phyloP scores from a whole-genome alignment of 768 basidiomycete species.

The Brasilioporus rufonigricans region DNA sequence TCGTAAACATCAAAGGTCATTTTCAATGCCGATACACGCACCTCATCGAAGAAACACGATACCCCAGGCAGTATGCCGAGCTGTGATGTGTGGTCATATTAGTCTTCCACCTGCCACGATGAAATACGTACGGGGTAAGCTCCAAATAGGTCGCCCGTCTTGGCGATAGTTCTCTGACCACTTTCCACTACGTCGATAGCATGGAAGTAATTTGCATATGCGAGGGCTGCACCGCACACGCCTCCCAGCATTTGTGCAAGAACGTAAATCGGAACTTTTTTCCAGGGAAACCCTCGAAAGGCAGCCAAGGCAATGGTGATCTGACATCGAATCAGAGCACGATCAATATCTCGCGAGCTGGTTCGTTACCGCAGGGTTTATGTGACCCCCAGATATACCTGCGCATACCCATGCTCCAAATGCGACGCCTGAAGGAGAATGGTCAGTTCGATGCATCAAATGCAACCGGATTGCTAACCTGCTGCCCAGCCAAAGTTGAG shows the following conservation, averaged over 20 bases:
- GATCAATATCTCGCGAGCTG: background rate
- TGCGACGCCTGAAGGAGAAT: constrained; percentile 38
- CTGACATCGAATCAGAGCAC: constrained; percentile 25
- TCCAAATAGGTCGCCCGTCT: constrained; percentile 53
- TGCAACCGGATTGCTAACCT: constrained; percentile 3
- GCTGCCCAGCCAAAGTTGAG: constrained; percentile 24
- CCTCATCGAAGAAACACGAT: constrained; percentile 45
- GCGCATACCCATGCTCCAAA: constrained; percentile 64
- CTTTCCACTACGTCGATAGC: constrained; percentile 61
- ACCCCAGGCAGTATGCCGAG: constrained; percentile 36
- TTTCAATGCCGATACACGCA: constrained; percentile 4
- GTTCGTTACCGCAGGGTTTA: constrained; percentile 57
- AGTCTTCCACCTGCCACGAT: background rate
- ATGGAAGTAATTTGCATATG: constrained; percentile 61
- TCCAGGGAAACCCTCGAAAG: constrained; percentile 72
- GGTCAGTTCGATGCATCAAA: background rate
- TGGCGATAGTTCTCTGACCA: constrained; percentile 45
- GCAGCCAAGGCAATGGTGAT: constrained; percentile 63
- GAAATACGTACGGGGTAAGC: constrained; percentile 48
- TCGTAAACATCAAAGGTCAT: background rate
- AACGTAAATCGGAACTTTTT: constrained; percentile 69
- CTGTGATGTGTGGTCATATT: constrained; percentile 12
- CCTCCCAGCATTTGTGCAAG: constrained; percentile 57
- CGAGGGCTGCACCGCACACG: constrained; percentile 47
- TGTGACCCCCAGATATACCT: constrained; percentile 66